These are phyloP conservation scores for Leptodermis oblonga DNA, from an alignment of 257 asterid genomes.

Conservation along the genomic window DNA sequence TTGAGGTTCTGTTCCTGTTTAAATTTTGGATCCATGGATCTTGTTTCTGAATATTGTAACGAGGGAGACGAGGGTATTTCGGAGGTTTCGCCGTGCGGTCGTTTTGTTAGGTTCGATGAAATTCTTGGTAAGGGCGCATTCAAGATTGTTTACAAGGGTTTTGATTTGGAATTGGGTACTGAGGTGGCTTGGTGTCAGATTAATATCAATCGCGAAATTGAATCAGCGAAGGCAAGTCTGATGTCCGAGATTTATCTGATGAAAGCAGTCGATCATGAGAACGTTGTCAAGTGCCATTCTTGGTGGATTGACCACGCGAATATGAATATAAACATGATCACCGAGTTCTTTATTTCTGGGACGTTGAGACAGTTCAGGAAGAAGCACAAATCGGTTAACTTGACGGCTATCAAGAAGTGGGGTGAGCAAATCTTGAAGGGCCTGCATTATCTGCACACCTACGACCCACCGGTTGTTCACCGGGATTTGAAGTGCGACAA, in stretches of 20 bases:
- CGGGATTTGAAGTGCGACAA: conserved; percentile 34
- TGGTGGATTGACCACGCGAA: conserved; percentile 36
- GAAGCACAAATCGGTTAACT: conserved; percentile 22
- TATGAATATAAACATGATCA: conserved; percentile 28
- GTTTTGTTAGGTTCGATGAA: conserved; percentile 23
- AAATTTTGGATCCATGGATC: neutral
- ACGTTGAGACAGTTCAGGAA: conserved; percentile 28
- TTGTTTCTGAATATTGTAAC: neutral
- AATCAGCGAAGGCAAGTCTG: neutral
- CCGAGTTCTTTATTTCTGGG: conserved; percentile 37
- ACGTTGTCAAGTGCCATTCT: conserved; percentile 32
- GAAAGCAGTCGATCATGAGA: conserved; percentile 32
- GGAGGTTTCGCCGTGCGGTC: conserved; percentile 30
- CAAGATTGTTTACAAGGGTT: conserved; percentile 51
- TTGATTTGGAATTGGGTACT: conserved; percentile 16
- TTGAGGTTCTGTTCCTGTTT: neutral
- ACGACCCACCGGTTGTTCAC: conserved; percentile 24
- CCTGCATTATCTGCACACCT: conserved; percentile 23
- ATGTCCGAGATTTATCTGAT: conserved; percentile 28
- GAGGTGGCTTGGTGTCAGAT: conserved; percentile 43
- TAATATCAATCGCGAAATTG: conserved; percentile 11
- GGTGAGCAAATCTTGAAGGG: conserved; percentile 27
- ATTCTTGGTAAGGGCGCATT: conserved; percentile 47
- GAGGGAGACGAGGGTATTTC: neutral
- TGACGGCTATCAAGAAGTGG: conserved; percentile 30